Base-by-base conservation (phyloP, 177 flowering plant genomes). In the Vitis hybrid region DNA sequence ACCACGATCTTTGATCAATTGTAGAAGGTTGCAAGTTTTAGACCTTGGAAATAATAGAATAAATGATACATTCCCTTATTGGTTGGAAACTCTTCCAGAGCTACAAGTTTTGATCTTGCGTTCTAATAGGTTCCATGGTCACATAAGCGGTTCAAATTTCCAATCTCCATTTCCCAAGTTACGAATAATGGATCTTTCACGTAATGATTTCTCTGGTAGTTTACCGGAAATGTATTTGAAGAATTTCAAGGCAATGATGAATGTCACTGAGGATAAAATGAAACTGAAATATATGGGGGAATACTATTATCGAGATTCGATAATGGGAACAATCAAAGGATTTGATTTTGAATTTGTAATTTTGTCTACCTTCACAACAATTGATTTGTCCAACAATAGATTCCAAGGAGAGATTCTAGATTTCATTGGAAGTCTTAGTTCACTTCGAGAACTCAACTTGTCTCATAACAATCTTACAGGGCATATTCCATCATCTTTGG, bases 41-140 rank as follows among this genome's bases (percentile, higher is more conserved):
- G 67, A 74, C 34, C 10, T 78, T 5, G 71, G 74, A 12, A 71
- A 73, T 52, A 78, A 81, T 40, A 50, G 11, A 3, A 45, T 81
- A 1, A 21, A 50, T 7, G 80, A 57, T 21, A 45, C 26, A 6
- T 70, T 78, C 21, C 77, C 80, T 0, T 1, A 40, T 10, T 70
- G 71, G 66, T 34, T 74, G 14, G 56, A 3, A 48, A 48, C 5
- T 11, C 60, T 70, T 23, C 66, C 77, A 11, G 7, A 59, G 10
- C 4, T 69, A 2, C 66, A 52, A 19, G 65, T 70, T 26, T 67
- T 66, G 2, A 30, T 74, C 34, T 10, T 70, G 7, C 50, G 56
- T 7, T 60, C 73, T 0, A 77, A 69, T 26, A 50, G 49, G 17
- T 72, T 77, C 40, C 61, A 15, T 52, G 75, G 75, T 32, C 13